Base-by-base conservation (phyloP, 257 asterid genomes). In the Oldenlandia corymbosa region DNA sequence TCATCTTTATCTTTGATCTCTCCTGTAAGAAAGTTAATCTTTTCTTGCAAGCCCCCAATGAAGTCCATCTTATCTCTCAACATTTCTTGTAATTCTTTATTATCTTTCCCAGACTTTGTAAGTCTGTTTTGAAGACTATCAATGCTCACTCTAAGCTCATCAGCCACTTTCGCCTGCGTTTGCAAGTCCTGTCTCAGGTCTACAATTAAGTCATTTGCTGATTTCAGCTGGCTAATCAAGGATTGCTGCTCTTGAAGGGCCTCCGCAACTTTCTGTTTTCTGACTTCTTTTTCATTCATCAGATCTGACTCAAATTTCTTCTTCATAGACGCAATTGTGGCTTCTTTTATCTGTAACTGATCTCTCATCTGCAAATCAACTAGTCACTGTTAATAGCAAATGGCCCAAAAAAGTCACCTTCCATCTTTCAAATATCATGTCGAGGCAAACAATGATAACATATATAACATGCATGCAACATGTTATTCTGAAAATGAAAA, bases 1-100 rank as follows among this genome's bases (percentile, higher is more conserved):
- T 42, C 76, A 46, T 81, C 95, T 73, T 88, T 84, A 62, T 79
- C 85, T 67, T 81, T 76, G 67, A 84, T 75, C 69, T 91, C 96
- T 58, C 74, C 57, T 7, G 71, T 76, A 55, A 88, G 85, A 62
- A 75, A 77, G 68, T 66, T 68, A 5, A 81, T 71, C 78, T 77
- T 89, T 55, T 81, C 87, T 71, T 83, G 83, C 79, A 86, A 69
- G 67, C 67, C 77, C 53, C 53, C 72, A 53, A 80, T 42, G 42
- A 72, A 75, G 60, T 80, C 79, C 39, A 78, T 58, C 81, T 86
- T 88, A 73, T 83, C 83, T 63, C 76, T 74, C 67, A 88, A 78
- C 64, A 79, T 81, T 52, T 78, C 84, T 58, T 83, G 80, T 14
- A 84, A 66, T 76, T 83, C 80, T 3, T 59, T 70, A 60, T 80